Evolutionary conservation across 2,329 filamentous ascomycete genomes (phyloP).

Genomic region (Sclerotinia subarctica): DNA sequence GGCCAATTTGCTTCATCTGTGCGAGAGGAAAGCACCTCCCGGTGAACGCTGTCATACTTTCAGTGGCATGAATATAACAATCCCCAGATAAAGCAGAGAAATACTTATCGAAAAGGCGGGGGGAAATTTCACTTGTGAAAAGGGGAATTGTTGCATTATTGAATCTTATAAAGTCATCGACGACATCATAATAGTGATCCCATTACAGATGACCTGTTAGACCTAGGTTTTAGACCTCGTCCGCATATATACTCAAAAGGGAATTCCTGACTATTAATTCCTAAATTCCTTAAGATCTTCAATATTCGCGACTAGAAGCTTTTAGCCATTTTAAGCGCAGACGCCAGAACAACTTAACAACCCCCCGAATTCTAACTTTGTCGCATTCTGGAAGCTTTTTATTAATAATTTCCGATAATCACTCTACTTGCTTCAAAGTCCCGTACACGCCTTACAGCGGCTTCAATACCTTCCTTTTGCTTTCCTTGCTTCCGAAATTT

Average conservation of each 20-base stretch:
- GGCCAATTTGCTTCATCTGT: conserved; percentile 6
- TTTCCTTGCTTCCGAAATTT: neutral
- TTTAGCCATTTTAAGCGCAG: conserved; percentile 15
- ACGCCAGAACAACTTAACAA: neutral
- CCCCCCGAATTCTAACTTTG: neutral
- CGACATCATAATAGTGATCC: neutral
- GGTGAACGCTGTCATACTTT: neutral
- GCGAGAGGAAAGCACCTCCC: neutral
- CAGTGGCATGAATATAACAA: neutral
- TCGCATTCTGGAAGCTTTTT: conserved; percentile 16
- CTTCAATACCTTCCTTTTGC: neutral
- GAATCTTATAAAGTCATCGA: neutral
- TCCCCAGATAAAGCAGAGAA: neutral
- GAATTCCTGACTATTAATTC: neutral
- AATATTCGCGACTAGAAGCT: conserved; percentile 14
- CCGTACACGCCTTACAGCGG: conserved; percentile 2
- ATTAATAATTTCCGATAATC: conserved; percentile 19
- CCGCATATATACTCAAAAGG: neutral
- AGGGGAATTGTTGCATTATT: neutral
- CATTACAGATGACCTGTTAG: neutral
- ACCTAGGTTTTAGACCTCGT: neutral
- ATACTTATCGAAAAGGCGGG: conserved; percentile 11
- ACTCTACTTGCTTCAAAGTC: conserved; percentile 8
- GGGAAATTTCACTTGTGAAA: neutral
- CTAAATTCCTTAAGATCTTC: neutral